phyloP scores from a whole-genome alignment of 1,139 yeast species.

The Yamadazyma membranifaciens region DNA sequence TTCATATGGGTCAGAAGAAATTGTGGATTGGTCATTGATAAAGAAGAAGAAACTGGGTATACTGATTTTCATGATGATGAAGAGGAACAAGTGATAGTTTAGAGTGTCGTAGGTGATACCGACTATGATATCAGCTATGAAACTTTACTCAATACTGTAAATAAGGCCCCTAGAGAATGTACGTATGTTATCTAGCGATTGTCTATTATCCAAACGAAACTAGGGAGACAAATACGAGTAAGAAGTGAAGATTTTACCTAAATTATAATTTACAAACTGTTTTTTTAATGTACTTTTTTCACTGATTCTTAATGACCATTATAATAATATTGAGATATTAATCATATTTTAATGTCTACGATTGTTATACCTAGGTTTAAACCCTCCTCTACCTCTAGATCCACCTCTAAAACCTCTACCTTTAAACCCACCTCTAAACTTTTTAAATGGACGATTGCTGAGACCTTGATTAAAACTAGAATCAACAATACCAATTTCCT shows the following conservation, averaged over 20 bases:
- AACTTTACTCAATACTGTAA: no score
- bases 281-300: constrained; percentile 2
- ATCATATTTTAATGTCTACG: background rate
- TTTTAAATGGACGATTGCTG: constrained; percentile 17
- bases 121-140: no score
- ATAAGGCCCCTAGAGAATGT: background rate
- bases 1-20: constrained; percentile 37
- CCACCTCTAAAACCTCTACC: background rate
- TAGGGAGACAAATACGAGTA: no score
- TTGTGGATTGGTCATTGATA: constrained; percentile 30
- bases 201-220: background rate
- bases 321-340: background rate
- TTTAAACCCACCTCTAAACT: constrained; percentile 2
- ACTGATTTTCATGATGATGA: constrained; percentile 8
- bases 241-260: background rate
- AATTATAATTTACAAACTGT: background rate
- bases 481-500: constrained; percentile 59
- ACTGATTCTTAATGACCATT: background rate
- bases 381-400: constrained; percentile 1
- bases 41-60: constrained; percentile 11
- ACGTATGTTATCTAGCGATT: background rate
- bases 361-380: constrained; percentile 6
- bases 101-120: background rate
- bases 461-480: constrained; percentile 24
- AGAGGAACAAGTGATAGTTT: constrained; percentile 4